Percentiles rank a stretch among this genome's conserved stretches.
phyloP scores from a whole-genome alignment of 2,329 filamentous ascomycete genomes.

The Annulohypoxylon truncatum region DNA sequence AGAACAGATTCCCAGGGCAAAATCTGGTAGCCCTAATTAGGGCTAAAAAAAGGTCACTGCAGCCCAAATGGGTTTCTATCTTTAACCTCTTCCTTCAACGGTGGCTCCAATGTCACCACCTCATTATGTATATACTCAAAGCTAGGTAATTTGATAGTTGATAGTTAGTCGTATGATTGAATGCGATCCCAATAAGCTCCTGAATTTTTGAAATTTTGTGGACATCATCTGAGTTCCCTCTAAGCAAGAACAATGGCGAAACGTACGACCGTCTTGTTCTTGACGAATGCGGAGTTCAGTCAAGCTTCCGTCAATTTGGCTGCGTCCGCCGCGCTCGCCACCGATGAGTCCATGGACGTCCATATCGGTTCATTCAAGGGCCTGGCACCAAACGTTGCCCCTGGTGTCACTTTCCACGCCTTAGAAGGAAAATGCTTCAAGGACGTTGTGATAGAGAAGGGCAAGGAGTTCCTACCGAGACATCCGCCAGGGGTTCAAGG shows the following conservation, averaged over 20 bases:
- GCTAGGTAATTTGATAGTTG: conserved; percentile 14
- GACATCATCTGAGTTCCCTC: background rate
- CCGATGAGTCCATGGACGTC: conserved; percentile 7
- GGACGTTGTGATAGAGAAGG: conserved; percentile 1
- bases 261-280: conserved; percentile 7
- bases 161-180: conserved; percentile 7
- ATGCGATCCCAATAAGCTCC: background rate
- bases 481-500: conserved; percentile 7
- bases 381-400: background rate
- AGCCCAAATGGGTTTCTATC: background rate
- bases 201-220: conserved; percentile 3
- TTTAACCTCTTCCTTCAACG: background rate
- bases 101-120: background rate
- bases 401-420: conserved; percentile 8
- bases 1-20: background rate
- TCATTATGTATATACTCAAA: conserved; percentile 18
- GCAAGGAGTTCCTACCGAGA: conserved; percentile 3
- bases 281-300: conserved; percentile 17
- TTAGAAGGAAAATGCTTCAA: conserved; percentile 10
- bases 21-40: conserved; percentile 4
- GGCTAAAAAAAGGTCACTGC: conserved; percentile 1
- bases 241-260: conserved; percentile 7
- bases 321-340: conserved; percentile 3
- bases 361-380: conserved; percentile 10
- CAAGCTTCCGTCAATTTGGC: conserved; percentile 12